phyloP scores from a whole-genome alignment of 129 eudicot species.

The Pulicaria dysenterica region DNA sequence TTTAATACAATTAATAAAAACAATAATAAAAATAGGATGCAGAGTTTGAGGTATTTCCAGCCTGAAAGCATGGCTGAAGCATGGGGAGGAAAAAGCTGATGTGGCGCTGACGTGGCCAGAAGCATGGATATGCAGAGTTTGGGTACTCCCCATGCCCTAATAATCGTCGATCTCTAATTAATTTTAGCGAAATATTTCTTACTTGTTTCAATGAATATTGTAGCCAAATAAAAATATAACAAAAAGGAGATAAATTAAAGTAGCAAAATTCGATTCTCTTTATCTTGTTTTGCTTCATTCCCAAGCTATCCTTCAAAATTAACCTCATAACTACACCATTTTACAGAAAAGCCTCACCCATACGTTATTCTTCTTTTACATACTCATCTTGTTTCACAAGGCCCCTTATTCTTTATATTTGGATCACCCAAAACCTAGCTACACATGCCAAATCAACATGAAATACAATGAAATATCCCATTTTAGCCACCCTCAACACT shows the following conservation, averaged over 20 bases:
- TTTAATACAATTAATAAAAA: too few species aligned
- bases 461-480: constrained; percentile 49
- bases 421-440: constrained; percentile 15
- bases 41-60: too few species aligned
- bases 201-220: neutral
- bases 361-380: constrained; percentile 33
- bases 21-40: too few species aligned
- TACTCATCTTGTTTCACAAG: constrained; percentile 22
- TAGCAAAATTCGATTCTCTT: constrained; percentile 36
- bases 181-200: neutral
- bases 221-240: neutral
- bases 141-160: too few species aligned
- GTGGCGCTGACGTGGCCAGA: too few species aligned
- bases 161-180: too few species aligned
- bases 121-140: neutral
- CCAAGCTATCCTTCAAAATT: constrained; percentile 34
- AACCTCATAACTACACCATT: constrained; percentile 22
- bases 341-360: constrained; percentile 33
- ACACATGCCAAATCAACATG: constrained; percentile 36
- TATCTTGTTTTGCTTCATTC: constrained; percentile 43
- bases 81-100: too few species aligned
- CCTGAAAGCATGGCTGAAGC: too few species aligned
- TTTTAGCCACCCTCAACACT: constrained; percentile 59
- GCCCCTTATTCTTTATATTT: constrained; percentile 23
- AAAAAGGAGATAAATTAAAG: constrained; percentile 1